Conservation (phyloP, 345 rosid species). For the Trapa incisa region DNA sequence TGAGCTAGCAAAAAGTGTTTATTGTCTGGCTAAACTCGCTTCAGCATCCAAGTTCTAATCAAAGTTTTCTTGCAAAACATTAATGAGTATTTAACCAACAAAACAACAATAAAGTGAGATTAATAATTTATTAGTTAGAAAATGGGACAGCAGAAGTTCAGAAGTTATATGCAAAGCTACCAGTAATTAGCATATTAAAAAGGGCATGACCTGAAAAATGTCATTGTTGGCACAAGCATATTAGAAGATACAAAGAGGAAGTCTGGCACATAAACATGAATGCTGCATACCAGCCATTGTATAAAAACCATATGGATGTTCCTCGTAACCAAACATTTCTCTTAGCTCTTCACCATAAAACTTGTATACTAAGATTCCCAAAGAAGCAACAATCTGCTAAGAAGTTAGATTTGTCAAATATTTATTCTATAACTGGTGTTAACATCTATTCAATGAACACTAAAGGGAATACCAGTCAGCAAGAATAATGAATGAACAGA, state of each 20-base stretch:
- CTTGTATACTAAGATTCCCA: conserved; percentile 91
- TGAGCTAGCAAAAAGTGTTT: background rate
- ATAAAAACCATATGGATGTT: conserved; percentile 95
- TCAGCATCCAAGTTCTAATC: background rate
- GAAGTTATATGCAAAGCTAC: background rate
- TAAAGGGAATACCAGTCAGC: background rate
- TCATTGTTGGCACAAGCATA: background rate
- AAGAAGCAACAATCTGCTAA: conserved; percentile 74
- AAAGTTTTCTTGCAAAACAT: background rate
- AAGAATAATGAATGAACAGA: background rate
- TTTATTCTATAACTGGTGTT: background rate
- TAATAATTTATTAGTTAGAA: background rate
- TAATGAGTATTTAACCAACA: background rate
- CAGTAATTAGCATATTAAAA: background rate
- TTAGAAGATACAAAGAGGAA: background rate
- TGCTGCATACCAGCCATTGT: conserved; percentile 69
- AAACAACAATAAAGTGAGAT: background rate
- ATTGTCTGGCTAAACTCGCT: background rate
- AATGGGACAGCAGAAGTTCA: background rate
- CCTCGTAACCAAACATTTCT: conserved; percentile 97
- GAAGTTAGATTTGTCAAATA: conserved; percentile 23
- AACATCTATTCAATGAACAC: background rate
- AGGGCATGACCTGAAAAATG: too few species aligned
- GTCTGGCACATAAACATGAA: background rate
- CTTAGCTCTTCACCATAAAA: conserved; percentile 90